phyloP scores from a whole-genome alignment of 2,329 filamentous ascomycete species.

The Fusarium subglutinans region DNA sequence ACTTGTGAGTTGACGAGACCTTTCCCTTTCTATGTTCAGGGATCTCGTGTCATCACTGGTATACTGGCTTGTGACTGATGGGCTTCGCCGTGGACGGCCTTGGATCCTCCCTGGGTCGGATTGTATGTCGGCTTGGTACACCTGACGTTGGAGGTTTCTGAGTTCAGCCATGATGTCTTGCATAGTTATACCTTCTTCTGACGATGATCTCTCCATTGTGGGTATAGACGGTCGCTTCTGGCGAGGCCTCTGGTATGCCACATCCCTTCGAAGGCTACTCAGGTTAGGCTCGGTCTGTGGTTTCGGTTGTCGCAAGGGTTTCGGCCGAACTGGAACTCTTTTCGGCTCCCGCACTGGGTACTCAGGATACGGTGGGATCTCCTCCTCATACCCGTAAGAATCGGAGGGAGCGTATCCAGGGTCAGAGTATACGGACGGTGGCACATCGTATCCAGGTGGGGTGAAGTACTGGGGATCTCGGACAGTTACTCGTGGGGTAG shows the following conservation, averaged over 20 bases:
- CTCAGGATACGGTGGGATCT: neutral
- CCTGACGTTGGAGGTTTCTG: neutral
- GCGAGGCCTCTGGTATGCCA: neutral
- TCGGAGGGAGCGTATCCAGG: neutral
- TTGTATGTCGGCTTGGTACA: neutral
- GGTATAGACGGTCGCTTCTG: neutral
- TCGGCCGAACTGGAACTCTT: neutral
- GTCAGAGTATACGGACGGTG: neutral
- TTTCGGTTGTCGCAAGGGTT: neutral
- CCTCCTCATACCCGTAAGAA: neutral
- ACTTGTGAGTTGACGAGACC: neutral
- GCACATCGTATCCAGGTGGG: neutral
- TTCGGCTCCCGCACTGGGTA: neutral
- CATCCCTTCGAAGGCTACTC: neutral
- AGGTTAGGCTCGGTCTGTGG: neutral
- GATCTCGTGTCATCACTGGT: neutral
- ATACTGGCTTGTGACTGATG: neutral
- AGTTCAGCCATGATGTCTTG: neutral
- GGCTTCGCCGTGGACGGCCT: neutral
- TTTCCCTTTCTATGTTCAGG: neutral
- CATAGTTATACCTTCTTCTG: neutral
- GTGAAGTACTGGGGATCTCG: neutral
- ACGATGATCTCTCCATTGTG: neutral
- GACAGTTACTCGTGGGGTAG: neutral
- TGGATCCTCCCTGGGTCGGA: neutral